These are phyloP conservation scores for Phytopythium helicoides DNA, from an alignment of 352 stramenopile species.

Conservation along the genomic window DNA sequence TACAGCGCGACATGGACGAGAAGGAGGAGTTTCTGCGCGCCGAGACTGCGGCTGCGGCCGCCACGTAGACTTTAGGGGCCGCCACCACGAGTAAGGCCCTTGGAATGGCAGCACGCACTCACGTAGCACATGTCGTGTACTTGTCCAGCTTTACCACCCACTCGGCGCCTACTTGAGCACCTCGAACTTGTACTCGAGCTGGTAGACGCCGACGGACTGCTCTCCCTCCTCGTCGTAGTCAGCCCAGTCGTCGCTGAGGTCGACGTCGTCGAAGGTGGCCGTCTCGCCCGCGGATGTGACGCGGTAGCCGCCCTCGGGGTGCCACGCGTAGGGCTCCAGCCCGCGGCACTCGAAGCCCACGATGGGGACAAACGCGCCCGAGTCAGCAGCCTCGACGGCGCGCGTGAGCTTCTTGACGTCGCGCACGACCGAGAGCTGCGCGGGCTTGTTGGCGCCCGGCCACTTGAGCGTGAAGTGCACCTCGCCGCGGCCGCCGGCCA, in stretches of 20 bases:
- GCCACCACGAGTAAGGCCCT: no score
- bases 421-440: slow-evolving; percentile 78
- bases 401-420: slow-evolving; percentile 88
- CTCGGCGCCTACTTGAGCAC: slow-evolving; percentile 62
- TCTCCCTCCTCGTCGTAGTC: slow-evolving; percentile 83
- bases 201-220: slow-evolving; percentile 77
- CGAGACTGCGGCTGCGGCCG: slow-evolving; percentile 16
- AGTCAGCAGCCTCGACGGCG: slow-evolving; percentile 50
- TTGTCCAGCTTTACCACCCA: background rate
- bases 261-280: slow-evolving; percentile 75
- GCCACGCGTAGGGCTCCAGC: slow-evolving; percentile 78
- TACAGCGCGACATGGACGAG: slow-evolving; percentile 77
- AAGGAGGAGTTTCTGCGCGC: slow-evolving; percentile 63
- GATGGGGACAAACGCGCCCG: slow-evolving; percentile 73
- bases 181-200: slow-evolving; percentile 79
- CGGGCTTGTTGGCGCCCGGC: slow-evolving; percentile 76
- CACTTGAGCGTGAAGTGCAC: slow-evolving; percentile 87
- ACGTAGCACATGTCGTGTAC: background rate
- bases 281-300: slow-evolving; percentile 57
- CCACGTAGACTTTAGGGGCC: background rate
- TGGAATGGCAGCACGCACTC: background rate
- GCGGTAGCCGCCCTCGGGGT: slow-evolving; percentile 75
- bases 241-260: slow-evolving; percentile 81
- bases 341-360: slow-evolving; percentile 87
- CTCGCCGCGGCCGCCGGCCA: slow-evolving; percentile 68